These are phyloP conservation scores for Neonectria ditissima DNA, from an alignment of 2,329 filamentous ascomycete species.

Conservation along the genomic window DNA sequence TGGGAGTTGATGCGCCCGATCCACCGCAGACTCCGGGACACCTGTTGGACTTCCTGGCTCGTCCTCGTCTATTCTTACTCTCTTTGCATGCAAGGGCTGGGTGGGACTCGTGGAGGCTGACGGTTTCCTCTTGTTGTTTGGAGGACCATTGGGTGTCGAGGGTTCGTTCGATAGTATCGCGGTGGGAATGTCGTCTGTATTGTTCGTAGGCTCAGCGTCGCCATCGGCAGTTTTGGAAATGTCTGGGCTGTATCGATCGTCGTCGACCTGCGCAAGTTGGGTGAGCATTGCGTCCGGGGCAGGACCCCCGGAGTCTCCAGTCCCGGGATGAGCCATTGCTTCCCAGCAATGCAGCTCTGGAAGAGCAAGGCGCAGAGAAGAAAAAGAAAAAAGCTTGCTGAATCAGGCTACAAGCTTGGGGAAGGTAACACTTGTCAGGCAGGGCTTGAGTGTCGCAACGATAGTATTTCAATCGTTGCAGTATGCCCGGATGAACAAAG, in stretches of 20 bases:
- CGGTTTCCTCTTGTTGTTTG: conserved; percentile 40
- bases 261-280: conserved; percentile 19
- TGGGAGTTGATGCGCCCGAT: conserved; percentile 57
- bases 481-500: conserved; percentile 13
- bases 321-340: conserved; percentile 30
- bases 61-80: conserved; percentile 35
- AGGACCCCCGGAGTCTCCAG: conserved; percentile 16
- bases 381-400: conserved; percentile 18
- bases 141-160: conserved; percentile 12
- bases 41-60: conserved; percentile 22
- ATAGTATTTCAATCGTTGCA: conserved; percentile 18
- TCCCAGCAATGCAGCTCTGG: conserved; percentile 13
- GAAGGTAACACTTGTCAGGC: conserved; percentile 42
- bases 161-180: conserved; percentile 25
- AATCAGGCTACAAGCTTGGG: conserved; percentile 29
- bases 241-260: conserved; percentile 20
- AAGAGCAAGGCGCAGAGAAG: conserved; percentile 7
- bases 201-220: conserved; percentile 29
- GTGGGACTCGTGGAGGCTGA: conserved; percentile 13
- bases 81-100: conserved; percentile 35
- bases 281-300: conserved; percentile 28
- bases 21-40: conserved; percentile 23
- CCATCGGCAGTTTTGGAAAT: conserved; percentile 26
- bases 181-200: conserved; percentile 29
- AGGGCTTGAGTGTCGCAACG: conserved; percentile 16